Conservation (phyloP, 805 yeast species). For the Spathaspora arborariae region DNA sequence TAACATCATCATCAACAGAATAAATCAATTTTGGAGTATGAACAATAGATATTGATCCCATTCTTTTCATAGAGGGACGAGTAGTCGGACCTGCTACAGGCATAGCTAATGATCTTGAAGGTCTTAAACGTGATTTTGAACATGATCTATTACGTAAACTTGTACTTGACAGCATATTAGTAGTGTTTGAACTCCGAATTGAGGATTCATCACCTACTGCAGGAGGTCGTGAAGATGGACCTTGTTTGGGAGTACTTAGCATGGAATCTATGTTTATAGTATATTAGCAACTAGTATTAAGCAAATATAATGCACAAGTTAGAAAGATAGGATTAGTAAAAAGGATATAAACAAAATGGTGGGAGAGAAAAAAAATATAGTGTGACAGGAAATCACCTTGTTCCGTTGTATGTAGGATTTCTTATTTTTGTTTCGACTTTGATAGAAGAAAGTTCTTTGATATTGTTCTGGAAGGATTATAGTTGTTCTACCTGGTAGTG, state of each 20-base stretch:
- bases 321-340: neutral
- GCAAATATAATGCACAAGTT: neutral
- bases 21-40: slow-evolving; percentile 40
- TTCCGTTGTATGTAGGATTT: no score
- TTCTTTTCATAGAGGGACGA: slow-evolving; percentile 31
- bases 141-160: neutral
- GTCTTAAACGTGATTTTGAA: neutral
- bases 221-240: slow-evolving; percentile 2
- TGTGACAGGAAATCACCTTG: no score
- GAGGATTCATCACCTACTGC: slow-evolving; percentile 2
- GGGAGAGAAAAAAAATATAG: no score
- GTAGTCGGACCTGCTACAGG: slow-evolving; percentile 1
- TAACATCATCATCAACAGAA: slow-evolving; percentile 79
- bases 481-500: no score
- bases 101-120: neutral
- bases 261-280: neutral
- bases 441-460: no score
- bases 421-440: no score
- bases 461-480: no score
- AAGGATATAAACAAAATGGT: no score
- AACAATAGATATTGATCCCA: slow-evolving; percentile 6
- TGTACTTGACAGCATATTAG: slow-evolving; percentile 3
- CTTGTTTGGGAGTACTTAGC: slow-evolving; percentile 5
- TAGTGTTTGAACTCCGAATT: slow-evolving; percentile 3
- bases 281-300: neutral